These are phyloP conservation scores for Kluyveromyces starmeri DNA, from an alignment of 805 yeast species.

Conservation along the genomic window DNA sequence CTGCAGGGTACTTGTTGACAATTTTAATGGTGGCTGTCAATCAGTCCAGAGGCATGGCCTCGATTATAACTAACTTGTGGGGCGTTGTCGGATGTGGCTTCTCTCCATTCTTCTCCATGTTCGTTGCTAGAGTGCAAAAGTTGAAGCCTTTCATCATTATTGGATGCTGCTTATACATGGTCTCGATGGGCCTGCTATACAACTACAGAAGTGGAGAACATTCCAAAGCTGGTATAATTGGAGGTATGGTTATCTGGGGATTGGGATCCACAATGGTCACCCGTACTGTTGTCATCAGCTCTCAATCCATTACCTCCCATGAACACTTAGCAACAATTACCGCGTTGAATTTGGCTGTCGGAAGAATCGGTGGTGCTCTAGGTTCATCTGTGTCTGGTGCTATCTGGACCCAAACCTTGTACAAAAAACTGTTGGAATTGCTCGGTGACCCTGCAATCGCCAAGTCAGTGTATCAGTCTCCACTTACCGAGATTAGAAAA, in stretches of 20 bases:
- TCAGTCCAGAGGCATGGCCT: conserved; percentile 48
- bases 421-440: conserved; percentile 32
- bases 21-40: conserved; percentile 56
- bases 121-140: conserved; percentile 40
- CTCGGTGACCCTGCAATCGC: conserved; percentile 35
- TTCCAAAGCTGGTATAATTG: conserved; percentile 51
- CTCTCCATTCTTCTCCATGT: conserved; percentile 49
- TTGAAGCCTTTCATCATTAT: conserved; percentile 51
- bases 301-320: conserved; percentile 52
- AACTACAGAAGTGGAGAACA: conserved; percentile 45
- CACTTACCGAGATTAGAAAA: conserved; percentile 38
- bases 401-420: conserved; percentile 58
- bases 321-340: conserved; percentile 61
- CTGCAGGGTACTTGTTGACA: conserved; percentile 58
- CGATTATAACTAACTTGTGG: conserved; percentile 1
- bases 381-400: conserved; percentile 64
- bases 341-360: conserved; percentile 49
- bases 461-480: conserved; percentile 40
- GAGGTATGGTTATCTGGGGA: conserved; percentile 54
- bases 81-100: neutral
- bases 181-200: conserved; percentile 51
- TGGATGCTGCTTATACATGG: conserved; percentile 52
- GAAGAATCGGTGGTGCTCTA: conserved; percentile 54
- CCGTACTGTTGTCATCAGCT: conserved; percentile 52
- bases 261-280: conserved; percentile 62